phyloP scores from a whole-genome alignment of 1,284 basidiomycete species.

The Amylostereum areolatum region DNA sequence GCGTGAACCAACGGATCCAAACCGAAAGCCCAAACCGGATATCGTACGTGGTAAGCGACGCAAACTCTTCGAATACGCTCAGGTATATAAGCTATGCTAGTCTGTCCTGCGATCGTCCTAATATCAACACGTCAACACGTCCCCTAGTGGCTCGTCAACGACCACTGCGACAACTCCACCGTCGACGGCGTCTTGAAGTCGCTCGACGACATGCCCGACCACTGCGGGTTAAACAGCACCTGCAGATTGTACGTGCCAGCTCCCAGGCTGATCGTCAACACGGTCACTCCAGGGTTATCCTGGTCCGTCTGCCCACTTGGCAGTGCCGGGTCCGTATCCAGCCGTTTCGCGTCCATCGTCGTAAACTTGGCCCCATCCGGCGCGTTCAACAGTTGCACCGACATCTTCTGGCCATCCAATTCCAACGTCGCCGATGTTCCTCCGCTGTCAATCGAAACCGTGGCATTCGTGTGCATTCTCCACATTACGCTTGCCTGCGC shows the following conservation, averaged over 20 bases:
- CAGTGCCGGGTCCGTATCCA: slow-evolving; percentile 57
- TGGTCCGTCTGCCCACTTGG: slow-evolving; percentile 58
- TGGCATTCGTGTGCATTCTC: slow-evolving; percentile 95
- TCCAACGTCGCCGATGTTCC: slow-evolving; percentile 61
- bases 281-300: slow-evolving; percentile 73
- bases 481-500: slow-evolving; percentile 64
- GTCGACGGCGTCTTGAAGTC: slow-evolving; percentile 61
- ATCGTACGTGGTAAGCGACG: slow-evolving; percentile 2
- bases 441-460: slow-evolving; percentile 35
- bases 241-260: slow-evolving; percentile 71
- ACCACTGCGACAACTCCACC: slow-evolving; percentile 68
- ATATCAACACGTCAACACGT: slow-evolving; percentile 4
- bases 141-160: slow-evolving; percentile 64
- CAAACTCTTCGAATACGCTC: no score
- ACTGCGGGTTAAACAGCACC: slow-evolving; percentile 84
- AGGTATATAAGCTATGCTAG: no score
- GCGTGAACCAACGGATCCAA: no score
- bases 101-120: not conserved
- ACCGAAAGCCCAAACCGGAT: no score
- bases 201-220: slow-evolving; percentile 54
- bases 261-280: slow-evolving; percentile 70
- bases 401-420: slow-evolving; percentile 51
- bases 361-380: slow-evolving; percentile 55
- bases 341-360: slow-evolving; percentile 42
- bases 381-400: slow-evolving; percentile 49